These are phyloP conservation scores for Dendrobium chrysotoxum DNA, from an alignment of 106 monocot genomes.

Conservation along the genomic window DNA sequence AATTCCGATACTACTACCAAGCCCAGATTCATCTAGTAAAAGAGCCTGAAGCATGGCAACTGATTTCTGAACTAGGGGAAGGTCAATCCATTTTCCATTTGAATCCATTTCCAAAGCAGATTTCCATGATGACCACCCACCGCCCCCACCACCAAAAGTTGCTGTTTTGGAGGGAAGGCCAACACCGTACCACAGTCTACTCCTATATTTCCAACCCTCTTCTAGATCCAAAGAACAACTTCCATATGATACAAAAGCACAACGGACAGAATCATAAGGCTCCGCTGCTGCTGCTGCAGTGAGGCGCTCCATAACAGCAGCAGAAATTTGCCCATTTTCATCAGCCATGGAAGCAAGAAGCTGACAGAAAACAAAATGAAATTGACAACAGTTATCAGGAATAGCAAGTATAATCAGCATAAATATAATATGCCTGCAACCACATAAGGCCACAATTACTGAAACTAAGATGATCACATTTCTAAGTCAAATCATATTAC, in stretches of 20 bases:
- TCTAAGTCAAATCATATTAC: background rate
- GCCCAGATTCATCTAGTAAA: constrained; percentile 81
- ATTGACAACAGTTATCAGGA: background rate
- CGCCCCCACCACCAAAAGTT: constrained; percentile 82
- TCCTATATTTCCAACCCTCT: constrained; percentile 86
- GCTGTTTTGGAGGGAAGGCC: constrained; percentile 53
- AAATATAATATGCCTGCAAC: background rate
- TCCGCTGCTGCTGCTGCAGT: constrained; percentile 97
- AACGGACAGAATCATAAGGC: constrained; percentile 93
- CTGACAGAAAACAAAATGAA: constrained; percentile 22
- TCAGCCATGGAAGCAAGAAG: constrained; percentile 99
- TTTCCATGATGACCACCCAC: constrained; percentile 79
- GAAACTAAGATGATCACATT: background rate
- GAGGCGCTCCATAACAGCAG: constrained; percentile 90
- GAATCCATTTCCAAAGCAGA: constrained; percentile 68
- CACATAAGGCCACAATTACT: too few species aligned
- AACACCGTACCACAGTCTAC: constrained; percentile 96
- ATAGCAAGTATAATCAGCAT: background rate
- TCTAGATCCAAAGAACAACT: constrained; percentile 68
- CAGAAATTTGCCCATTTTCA: constrained; percentile 95
- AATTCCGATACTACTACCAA: constrained; percentile 84
- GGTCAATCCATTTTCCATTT: constrained; percentile 83
- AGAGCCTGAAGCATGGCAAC: constrained; percentile 82
- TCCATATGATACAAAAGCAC: constrained; percentile 94
- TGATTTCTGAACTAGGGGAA: constrained; percentile 84